These are phyloP conservation scores for Karstenula rhodostoma DNA, from an alignment of 2,329 filamentous ascomycete species.

Conservation along the genomic window DNA sequence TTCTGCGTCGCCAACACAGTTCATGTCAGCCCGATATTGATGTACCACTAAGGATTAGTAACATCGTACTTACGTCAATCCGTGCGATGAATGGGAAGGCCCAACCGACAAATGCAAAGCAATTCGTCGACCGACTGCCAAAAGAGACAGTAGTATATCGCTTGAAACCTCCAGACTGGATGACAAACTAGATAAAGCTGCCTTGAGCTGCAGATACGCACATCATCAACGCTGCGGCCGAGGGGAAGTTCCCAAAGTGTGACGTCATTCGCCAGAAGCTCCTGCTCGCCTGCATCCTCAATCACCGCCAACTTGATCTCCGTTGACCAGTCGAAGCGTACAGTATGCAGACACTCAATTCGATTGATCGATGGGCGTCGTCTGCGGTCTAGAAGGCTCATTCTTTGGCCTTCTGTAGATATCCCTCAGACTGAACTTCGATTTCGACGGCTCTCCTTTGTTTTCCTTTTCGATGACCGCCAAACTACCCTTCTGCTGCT, in stretches of 20 bases:
- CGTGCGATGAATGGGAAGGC: not conserved
- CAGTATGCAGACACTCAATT: too few species aligned
- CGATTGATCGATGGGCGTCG: too few species aligned
- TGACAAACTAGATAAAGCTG: not conserved
- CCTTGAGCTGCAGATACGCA: not conserved
- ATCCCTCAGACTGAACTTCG: constrained; percentile 16
- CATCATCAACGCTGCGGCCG: not conserved
- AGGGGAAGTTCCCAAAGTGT: not conserved
- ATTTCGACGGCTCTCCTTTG: constrained; percentile 14
- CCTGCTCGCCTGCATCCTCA: too few species aligned
- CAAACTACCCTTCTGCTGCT: constrained; percentile 11
- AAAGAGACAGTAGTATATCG: not conserved
- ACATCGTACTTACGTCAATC: not conserved
- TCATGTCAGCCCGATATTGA: not conserved
- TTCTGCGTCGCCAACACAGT: not conserved
- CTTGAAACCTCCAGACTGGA: not conserved
- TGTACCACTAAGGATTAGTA: not conserved
- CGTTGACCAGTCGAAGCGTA: too few species aligned
- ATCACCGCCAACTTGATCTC: too few species aligned
- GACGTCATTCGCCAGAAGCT: not conserved
- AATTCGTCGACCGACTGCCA: not conserved
- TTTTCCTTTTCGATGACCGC: constrained; percentile 13
- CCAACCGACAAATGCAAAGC: not conserved
- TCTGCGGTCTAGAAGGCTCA: constrained; percentile 6
- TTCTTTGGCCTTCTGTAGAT: constrained; percentile 15